These are phyloP conservation scores for Chaetothyriales sp. DNA, from an alignment of 2,329 filamentous ascomycete genomes.

Conservation along the genomic window DNA sequence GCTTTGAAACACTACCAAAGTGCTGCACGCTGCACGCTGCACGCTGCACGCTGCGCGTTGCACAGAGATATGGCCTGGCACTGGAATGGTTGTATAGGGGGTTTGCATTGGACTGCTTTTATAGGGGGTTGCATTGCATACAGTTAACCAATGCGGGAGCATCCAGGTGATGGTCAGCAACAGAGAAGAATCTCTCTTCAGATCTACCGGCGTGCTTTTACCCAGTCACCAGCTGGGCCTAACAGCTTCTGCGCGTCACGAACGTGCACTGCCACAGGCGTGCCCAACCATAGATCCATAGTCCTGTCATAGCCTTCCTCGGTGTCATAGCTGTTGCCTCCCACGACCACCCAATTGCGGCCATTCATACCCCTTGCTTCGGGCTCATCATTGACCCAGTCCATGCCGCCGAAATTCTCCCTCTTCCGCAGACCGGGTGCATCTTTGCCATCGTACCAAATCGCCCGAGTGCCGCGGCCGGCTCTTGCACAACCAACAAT, in stretches of 20 bases:
- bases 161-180: too few relatives aligned
- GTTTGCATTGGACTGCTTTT: too few relatives aligned
- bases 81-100: too few relatives aligned
- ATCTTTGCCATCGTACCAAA: not conserved
- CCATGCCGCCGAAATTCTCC: not conserved
- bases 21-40: too few relatives aligned
- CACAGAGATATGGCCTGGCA: too few relatives aligned
- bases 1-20: too few relatives aligned
- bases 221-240: not conserved
- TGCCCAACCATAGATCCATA: not conserved
- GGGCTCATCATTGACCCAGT: not conserved
- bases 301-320: not conserved
- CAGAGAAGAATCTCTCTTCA: too few relatives aligned
- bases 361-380: not conserved
- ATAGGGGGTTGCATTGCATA: too few relatives aligned
- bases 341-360: not conserved
- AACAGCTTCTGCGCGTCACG: not conserved
- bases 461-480: not conserved
- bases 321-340: not conserved
- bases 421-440: not conserved
- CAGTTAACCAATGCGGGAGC: too few relatives aligned
- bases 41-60: too few relatives aligned
- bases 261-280: not conserved
- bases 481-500: slow-evolving; percentile 14
- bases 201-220: not conserved